Conservation (phyloP, 148 eudicot genomes). For the Vaccinium darrowii region DNA sequence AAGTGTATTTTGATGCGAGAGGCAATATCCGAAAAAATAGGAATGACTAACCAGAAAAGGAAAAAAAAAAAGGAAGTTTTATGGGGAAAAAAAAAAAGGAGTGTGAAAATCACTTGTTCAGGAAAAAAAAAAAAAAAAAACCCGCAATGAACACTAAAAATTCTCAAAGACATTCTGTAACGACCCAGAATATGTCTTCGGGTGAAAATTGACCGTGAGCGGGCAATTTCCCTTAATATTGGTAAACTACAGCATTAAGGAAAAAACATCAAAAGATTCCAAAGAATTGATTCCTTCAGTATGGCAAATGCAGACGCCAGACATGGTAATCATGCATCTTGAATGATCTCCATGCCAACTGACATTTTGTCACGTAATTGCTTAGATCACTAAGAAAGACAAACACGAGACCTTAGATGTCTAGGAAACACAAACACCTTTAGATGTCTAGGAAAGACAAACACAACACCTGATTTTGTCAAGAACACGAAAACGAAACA, state of each 20-base stretch:
- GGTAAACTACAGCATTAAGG: background rate
- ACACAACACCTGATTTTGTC: background rate
- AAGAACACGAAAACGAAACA: background rate
- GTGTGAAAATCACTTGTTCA: no score
- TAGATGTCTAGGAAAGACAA: background rate
- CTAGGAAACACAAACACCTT: no score
- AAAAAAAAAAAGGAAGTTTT: constrained; percentile 2
- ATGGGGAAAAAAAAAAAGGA: constrained; percentile 1
- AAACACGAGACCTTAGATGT: background rate
- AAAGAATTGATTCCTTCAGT: no score
- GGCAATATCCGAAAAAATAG: background rate
- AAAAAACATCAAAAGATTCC: no score
- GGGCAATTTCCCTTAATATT: background rate
- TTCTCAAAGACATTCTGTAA: background rate
- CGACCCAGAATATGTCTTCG: background rate
- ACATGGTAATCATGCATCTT: background rate
- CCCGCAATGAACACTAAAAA: constrained; percentile 7
- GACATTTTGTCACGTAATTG: background rate
- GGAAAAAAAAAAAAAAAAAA: no score
- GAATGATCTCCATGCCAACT: background rate
- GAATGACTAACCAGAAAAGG: background rate
- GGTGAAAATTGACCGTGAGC: background rate
- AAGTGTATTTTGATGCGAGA: background rate
- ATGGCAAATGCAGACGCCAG: background rate
- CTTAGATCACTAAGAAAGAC: background rate